Evolutionary conservation across 768 basidiomycete genomes (phyloP).

Genomic region (Strobilomyces confusus): DNA sequence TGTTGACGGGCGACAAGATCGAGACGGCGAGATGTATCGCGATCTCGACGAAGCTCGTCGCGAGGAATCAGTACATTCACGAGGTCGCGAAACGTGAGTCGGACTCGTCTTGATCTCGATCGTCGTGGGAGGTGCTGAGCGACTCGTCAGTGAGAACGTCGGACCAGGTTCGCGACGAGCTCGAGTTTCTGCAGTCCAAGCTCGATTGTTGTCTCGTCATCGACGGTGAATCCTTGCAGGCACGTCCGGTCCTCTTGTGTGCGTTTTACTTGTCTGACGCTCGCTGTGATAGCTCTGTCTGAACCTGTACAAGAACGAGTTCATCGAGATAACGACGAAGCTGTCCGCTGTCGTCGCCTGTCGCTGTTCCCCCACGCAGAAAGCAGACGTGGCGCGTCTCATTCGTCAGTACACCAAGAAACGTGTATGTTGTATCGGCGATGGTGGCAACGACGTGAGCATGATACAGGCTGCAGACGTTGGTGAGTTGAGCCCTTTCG

Average conservation of each 20-base stretch:
- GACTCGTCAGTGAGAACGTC: slow-evolving; percentile 69
- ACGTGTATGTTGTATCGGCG: slow-evolving; percentile 97
- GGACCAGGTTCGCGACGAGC: slow-evolving; percentile 77
- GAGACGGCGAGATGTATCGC: slow-evolving; percentile 99
- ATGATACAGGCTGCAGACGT: slow-evolving; percentile 99
- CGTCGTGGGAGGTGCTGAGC: slow-evolving; percentile 2
- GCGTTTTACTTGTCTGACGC: not conserved
- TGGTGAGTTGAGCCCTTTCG: slow-evolving; percentile 50
- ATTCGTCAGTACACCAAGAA: slow-evolving; percentile 90
- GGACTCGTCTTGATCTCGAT: not conserved
- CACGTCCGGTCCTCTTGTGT: slow-evolving; percentile 29
- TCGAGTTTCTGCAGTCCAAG: slow-evolving; percentile 93
- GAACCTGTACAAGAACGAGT: slow-evolving; percentile 87
- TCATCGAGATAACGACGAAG: slow-evolving; percentile 94
- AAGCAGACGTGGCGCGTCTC: slow-evolving; percentile 93
- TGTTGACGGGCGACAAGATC: slow-evolving; percentile 99
- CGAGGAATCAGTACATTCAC: slow-evolving; percentile 95
- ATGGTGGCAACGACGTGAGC: slow-evolving; percentile 98
- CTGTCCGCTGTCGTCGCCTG: slow-evolving; percentile 96
- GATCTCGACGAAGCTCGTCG: slow-evolving; percentile 93
- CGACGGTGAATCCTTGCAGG: slow-evolving; percentile 95
- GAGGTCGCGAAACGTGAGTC: slow-evolving; percentile 83
- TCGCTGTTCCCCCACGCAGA: slow-evolving; percentile 97
- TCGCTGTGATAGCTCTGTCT: slow-evolving; percentile 67
- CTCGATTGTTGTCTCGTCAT: slow-evolving; percentile 97